A percentile compares a stretch with the other conserved stretches of the same genome.
Evolutionary conservation across 306 rosid species (phyloP).

Genomic region (Psophocarpus tetragonolobus): DNA sequence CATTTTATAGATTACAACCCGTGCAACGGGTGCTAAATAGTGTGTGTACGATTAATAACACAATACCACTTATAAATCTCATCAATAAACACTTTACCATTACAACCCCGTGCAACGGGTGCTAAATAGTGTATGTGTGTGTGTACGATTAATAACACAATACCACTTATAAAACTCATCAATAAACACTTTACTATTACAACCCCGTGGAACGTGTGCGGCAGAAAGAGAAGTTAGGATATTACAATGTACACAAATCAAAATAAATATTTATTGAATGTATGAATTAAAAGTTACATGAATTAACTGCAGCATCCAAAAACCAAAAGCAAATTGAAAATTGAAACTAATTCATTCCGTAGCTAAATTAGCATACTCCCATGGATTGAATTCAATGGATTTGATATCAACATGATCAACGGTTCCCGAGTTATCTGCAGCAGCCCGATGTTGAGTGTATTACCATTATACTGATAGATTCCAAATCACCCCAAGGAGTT

Average conservation of each 20-base stretch:
- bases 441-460: slow-evolving; percentile 64
- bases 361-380: slow-evolving; percentile 73
- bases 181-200: no score
- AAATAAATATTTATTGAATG: slow-evolving; percentile 29
- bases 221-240: slow-evolving; percentile 24
- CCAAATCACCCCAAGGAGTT: slow-evolving; percentile 97
- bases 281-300: slow-evolving; percentile 30
- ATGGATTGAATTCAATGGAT: slow-evolving; percentile 77
- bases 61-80: no score
- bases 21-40: no score
- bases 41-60: no score
- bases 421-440: slow-evolving; percentile 50
- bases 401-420: slow-evolving; percentile 42
- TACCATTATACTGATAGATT: slow-evolving; percentile 77
- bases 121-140: no score
- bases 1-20: no score
- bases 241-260: slow-evolving; percentile 39
- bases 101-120: no score
- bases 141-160: no score
- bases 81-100: no score
- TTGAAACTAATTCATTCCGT: slow-evolving; percentile 45
- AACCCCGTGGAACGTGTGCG: no score
- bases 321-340: slow-evolving; percentile 24
- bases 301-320: slow-evolving; percentile 32
- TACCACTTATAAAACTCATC: no score